Percentiles rank a stretch among this genome's conserved stretches.
Evolutionary conservation across 495 filamentous ascomycete species (phyloP).

Genomic region (Daldinia grandis): DNA sequence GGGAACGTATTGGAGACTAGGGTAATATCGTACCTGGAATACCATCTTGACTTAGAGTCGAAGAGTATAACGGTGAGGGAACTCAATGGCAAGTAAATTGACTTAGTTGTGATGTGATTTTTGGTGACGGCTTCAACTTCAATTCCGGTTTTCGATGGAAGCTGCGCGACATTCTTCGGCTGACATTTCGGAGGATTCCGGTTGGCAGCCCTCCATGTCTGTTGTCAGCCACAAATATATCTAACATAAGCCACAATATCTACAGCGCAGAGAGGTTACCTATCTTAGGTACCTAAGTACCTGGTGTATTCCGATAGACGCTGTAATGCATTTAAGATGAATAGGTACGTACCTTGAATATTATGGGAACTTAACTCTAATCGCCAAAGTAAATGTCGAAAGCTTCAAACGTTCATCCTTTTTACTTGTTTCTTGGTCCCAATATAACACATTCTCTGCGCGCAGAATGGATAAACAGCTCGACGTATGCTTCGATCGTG

Average conservation of each 20-base stretch:
- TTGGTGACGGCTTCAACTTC: slow-evolving; percentile 33
- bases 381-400: neutral
- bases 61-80: neutral
- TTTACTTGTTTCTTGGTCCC: neutral
- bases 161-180: slow-evolving; percentile 42
- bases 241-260: neutral
- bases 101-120: slow-evolving; percentile 16
- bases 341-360: neutral
- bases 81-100: slow-evolving; percentile 33
- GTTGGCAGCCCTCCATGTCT: slow-evolving; percentile 7
- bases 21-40: slow-evolving; percentile 48
- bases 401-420: slow-evolving; percentile 6
- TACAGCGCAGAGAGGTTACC: too few relatives aligned
- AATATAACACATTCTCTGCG: neutral
- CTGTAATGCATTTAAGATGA: neutral
- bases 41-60: slow-evolving; percentile 50
- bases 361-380: neutral
- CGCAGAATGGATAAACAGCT: slow-evolving; percentile 66
- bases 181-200: slow-evolving; percentile 35
- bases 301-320: neutral
- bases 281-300: too few relatives aligned
- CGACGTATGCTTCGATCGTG: slow-evolving; percentile 68
- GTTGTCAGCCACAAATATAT: neutral
- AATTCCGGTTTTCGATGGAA: slow-evolving; percentile 28
- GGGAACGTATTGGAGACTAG: neutral